Percentiles rank a stretch among this genome's conserved stretches.
phyloP scores from a whole-genome alignment of 148 eudicot species.

The Selenicereus undatus region DNA sequence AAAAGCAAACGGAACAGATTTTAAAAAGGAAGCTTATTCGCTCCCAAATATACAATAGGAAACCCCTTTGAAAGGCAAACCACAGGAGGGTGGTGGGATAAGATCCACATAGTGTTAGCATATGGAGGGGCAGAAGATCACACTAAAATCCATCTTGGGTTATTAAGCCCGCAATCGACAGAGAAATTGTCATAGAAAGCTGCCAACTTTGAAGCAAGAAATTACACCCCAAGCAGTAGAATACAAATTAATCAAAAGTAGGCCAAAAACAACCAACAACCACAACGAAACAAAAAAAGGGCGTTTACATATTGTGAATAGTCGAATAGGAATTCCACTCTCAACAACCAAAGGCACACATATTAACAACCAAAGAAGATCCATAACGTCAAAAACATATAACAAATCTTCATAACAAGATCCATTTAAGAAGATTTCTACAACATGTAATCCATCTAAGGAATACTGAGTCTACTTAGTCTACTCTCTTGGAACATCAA shows the following conservation, averaged over 20 bases:
- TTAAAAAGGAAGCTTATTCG: neutral
- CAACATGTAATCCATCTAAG: constrained; percentile 7
- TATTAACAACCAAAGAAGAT: constrained; percentile 8
- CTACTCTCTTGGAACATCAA: constrained; percentile 7
- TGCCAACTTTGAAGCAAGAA: neutral
- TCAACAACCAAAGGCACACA: constrained; percentile 16
- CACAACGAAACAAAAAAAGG: neutral
- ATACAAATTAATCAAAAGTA: neutral
- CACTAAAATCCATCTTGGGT: neutral
- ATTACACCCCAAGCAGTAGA: neutral
- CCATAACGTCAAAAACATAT: constrained; percentile 1
- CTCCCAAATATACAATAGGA: too few species aligned
- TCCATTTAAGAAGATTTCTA: constrained; percentile 4
- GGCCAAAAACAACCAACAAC: neutral
- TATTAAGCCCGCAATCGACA: neutral
- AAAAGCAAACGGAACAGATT: neutral
- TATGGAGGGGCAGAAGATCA: neutral
- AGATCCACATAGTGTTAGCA: neutral
- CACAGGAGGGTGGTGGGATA: too few species aligned
- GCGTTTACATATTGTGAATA: constrained; percentile 11
- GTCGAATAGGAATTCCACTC: constrained; percentile 12
- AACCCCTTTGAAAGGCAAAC: neutral
- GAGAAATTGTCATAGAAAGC: neutral
- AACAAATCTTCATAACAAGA: constrained; percentile 10
- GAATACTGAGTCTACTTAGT: constrained; percentile 21